These are phyloP conservation scores for Aureobasidium pullulans DNA, from an alignment of 2,329 filamentous ascomycete species.

Conservation along the genomic window DNA sequence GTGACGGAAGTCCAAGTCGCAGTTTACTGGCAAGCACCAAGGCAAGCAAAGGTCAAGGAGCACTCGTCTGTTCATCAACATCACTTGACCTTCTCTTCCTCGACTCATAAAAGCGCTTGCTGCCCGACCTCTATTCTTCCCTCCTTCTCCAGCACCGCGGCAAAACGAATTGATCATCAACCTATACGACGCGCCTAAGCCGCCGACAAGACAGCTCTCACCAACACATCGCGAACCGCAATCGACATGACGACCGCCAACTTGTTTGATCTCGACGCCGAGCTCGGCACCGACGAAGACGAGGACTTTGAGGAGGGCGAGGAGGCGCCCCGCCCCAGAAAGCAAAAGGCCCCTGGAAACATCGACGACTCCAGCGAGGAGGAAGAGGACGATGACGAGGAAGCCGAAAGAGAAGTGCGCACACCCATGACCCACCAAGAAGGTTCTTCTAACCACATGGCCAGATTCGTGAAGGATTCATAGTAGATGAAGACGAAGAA, in stretches of 20 bases:
- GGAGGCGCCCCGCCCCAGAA: conserved; percentile 34
- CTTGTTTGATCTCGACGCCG: conserved; percentile 76
- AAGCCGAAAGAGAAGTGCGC: conserved; percentile 67
- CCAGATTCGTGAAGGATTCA: conserved; percentile 88
- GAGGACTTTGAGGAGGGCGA: conserved; percentile 72
- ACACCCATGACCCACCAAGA: not conserved
- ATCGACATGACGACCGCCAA: conserved; percentile 32
- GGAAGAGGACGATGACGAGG: conserved; percentile 83
- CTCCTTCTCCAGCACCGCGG: not conserved
- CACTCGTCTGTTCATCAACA: not conserved
- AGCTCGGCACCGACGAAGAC: conserved; percentile 74
- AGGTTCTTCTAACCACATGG: not conserved
- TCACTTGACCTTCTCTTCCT: not conserved
- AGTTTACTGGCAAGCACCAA: conserved; percentile 5
- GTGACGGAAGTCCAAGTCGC: conserved; percentile 3
- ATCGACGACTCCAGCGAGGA: conserved; percentile 84
- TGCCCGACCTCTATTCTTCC: not conserved
- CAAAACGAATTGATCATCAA: not conserved
- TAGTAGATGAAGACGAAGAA: conserved; percentile 83
- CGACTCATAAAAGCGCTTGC: not conserved
- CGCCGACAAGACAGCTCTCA: conserved; percentile 1
- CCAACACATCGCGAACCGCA: not conserved
- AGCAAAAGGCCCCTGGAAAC: conserved; percentile 36
- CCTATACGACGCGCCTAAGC: not conserved
- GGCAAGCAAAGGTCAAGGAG: not conserved